A percentile compares a stretch with the other conserved stretches of the same genome.
Conservation (phyloP, 2,329 filamentous ascomycete species). For the Hypomyces rosellus region DNA sequence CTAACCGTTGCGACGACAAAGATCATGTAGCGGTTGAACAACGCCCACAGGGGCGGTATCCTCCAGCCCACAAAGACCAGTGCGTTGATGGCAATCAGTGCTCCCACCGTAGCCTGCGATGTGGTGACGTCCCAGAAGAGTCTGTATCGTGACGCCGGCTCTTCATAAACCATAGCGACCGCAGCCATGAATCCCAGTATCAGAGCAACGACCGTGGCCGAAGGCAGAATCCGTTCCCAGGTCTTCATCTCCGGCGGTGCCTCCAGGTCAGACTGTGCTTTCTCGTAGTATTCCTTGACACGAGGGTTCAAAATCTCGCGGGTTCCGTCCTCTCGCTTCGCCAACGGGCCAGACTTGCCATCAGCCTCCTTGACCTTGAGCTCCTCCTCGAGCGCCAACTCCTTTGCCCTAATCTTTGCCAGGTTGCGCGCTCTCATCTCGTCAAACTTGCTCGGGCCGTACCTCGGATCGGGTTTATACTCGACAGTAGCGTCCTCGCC, state of each 20-base stretch:
- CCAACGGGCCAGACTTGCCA: slow-evolving; percentile 34
- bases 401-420: slow-evolving; percentile 42
- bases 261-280: slow-evolving; percentile 44
- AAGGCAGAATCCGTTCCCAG: slow-evolving; percentile 51
- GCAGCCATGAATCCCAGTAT: slow-evolving; percentile 38
- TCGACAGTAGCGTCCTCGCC: slow-evolving; percentile 17
- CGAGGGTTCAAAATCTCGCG: slow-evolving; percentile 33
- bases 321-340: slow-evolving; percentile 32
- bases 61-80: slow-evolving; percentile 54
- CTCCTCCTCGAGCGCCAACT: slow-evolving; percentile 37
- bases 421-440: slow-evolving; percentile 48
- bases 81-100: slow-evolving; percentile 55
- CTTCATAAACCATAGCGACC: slow-evolving; percentile 45
- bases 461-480: slow-evolving; percentile 42
- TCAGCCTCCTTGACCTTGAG: slow-evolving; percentile 35
- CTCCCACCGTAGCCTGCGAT: slow-evolving; percentile 56
- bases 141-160: slow-evolving; percentile 45
- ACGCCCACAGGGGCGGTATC: slow-evolving; percentile 56
- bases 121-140: slow-evolving; percentile 56
- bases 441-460: slow-evolving; percentile 53
- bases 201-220: slow-evolving; percentile 40
- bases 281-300: slow-evolving; percentile 34
- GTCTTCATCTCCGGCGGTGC: slow-evolving; percentile 43
- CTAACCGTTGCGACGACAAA: slow-evolving; percentile 58
- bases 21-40: slow-evolving; percentile 64